phyloP scores from a whole-genome alignment of 345 rosid genomes.

The Sisymbrium altissimum region DNA sequence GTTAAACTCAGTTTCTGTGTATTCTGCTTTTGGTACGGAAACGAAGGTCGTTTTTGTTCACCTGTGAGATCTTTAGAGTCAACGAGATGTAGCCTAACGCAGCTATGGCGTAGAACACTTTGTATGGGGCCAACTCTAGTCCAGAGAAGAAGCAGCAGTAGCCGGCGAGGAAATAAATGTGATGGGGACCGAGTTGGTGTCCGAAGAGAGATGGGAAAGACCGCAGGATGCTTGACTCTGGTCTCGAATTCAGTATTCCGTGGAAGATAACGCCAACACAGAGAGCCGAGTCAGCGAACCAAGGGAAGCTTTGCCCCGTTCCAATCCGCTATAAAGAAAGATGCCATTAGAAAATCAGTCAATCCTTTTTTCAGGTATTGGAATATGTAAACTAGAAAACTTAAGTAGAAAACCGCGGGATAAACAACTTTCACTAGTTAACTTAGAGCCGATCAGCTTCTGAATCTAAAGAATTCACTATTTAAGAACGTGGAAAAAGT shows the following conservation, averaged over 20 bases:
- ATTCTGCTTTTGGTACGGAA: slow-evolving; percentile 64
- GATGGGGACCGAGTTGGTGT: slow-evolving; percentile 46
- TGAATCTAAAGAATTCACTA: not conserved
- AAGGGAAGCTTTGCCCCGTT: slow-evolving; percentile 69
- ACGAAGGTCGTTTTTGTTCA: slow-evolving; percentile 51
- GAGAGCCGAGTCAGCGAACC: slow-evolving; percentile 75
- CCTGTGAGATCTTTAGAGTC: slow-evolving; percentile 46
- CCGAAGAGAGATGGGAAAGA: slow-evolving; percentile 45
- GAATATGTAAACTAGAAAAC: not conserved
- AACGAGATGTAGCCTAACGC: slow-evolving; percentile 56
- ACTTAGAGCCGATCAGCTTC: not conserved
- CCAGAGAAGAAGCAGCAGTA: slow-evolving; percentile 67
- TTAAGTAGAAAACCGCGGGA: not conserved
- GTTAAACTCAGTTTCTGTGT: slow-evolving; percentile 57
- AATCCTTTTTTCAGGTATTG: not conserved
- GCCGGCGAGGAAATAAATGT: slow-evolving; percentile 62
- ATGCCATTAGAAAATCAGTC: not conserved
- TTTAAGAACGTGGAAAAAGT: slow-evolving; percentile 6
- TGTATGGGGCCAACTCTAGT: slow-evolving; percentile 72
- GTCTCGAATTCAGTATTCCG: slow-evolving; percentile 55
- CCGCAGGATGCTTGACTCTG: slow-evolving; percentile 52
- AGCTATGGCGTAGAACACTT: slow-evolving; percentile 75
- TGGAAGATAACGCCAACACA: slow-evolving; percentile 70
- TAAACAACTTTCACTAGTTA: not conserved
- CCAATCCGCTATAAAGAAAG: slow-evolving; percentile 68